A percentile compares a stretch with the other conserved stretches of the same genome.
Conservation (phyloP, 2,329 filamentous ascomycete genomes). For the Pseudopithomyces maydicus region DNA sequence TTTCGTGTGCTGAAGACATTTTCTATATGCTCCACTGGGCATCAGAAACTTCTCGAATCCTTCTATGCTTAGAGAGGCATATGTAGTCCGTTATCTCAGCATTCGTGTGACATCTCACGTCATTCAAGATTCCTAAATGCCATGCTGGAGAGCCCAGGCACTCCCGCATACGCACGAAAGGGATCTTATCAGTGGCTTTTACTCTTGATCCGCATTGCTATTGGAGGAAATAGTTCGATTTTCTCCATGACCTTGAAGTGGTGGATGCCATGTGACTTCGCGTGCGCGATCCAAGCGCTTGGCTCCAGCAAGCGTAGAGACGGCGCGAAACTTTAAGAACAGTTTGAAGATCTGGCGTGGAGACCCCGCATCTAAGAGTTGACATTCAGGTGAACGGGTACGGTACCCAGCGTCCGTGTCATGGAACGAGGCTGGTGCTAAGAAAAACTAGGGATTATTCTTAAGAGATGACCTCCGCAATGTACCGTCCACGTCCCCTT, state of each 20-base stretch:
- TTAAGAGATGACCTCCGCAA: neutral
- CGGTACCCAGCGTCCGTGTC: neutral
- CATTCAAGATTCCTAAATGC: too few relatives aligned
- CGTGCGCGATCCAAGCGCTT: neutral
- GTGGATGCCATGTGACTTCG: neutral
- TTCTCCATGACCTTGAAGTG: neutral
- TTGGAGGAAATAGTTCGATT: neutral
- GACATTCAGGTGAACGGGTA: neutral
- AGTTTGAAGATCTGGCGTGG: neutral
- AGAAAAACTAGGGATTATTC: neutral
- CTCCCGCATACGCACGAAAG: neutral
- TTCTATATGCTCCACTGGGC: too few relatives aligned
- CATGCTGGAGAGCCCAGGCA: neutral
- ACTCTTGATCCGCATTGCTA: neutral
- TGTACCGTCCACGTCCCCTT: too few relatives aligned
- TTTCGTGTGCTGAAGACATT: too few relatives aligned
- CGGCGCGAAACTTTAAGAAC: neutral
- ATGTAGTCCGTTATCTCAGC: too few relatives aligned
- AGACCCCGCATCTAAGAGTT: neutral
- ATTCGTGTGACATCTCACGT: too few relatives aligned
- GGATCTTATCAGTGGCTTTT: neutral
- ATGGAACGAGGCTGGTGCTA: neutral
- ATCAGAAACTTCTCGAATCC: too few relatives aligned
- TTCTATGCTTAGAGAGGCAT: too few relatives aligned
- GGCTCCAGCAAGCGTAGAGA: neutral